These are phyloP conservation scores for Fusarium compactum DNA, from an alignment of 2,329 filamentous ascomycete genomes.

Conservation along the genomic window DNA sequence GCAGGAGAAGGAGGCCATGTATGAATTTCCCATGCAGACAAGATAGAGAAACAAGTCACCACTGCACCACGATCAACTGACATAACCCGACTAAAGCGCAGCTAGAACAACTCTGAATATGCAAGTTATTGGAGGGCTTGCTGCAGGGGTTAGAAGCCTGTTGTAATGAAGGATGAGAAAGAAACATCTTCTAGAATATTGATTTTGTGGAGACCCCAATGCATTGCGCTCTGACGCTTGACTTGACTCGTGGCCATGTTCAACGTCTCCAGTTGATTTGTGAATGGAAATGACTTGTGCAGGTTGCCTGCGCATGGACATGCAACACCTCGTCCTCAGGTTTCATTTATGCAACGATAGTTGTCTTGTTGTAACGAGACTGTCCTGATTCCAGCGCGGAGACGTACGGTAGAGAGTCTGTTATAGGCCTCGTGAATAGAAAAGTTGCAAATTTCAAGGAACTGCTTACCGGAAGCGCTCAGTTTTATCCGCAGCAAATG, in stretches of 20 bases:
- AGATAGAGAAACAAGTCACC: slow-evolving; percentile 35
- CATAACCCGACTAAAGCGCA: slow-evolving; percentile 37
- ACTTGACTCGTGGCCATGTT: slow-evolving; percentile 26
- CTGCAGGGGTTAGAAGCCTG: not conserved
- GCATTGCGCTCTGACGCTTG: slow-evolving; percentile 20
- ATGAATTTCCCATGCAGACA: slow-evolving; percentile 5
- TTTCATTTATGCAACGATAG: not conserved
- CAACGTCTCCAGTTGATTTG: slow-evolving; percentile 4
- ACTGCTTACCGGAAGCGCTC: not conserved
- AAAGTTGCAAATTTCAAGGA: not conserved
- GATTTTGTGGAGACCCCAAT: slow-evolving; percentile 26
- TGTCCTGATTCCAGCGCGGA: not conserved
- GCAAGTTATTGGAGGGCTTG: not conserved
- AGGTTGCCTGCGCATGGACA: slow-evolving; percentile 18
- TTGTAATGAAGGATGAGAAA: not conserved
- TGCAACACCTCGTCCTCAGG: not conserved
- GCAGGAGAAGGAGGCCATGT: not conserved
- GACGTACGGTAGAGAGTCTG: not conserved
- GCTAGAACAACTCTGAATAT: slow-evolving; percentile 26
- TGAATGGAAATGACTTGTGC: slow-evolving; percentile 21
- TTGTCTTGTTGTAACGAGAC: not conserved
- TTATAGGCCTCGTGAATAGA: not conserved
- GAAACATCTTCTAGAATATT: slow-evolving; percentile 36
- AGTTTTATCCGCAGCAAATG: no score
- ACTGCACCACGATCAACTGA: slow-evolving; percentile 17